Evolutionary conservation across 768 basidiomycete species (phyloP), one percentile per base, ranked within the genome.

Genomic region (Suillus sp.): DNA sequence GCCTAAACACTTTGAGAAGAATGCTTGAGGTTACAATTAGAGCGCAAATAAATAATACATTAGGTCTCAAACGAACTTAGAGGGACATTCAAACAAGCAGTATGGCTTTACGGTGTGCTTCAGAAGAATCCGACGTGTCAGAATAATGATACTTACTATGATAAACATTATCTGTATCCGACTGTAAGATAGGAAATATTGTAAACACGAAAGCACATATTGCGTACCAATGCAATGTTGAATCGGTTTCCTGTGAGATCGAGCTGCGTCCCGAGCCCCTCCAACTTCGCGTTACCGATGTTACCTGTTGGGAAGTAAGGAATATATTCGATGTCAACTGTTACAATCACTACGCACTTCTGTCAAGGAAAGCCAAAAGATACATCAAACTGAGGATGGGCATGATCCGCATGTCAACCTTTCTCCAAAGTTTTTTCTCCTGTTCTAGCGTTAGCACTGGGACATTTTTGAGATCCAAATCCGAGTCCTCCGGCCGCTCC

Each of bases 1-100:
- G 90, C 34, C 84, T 81, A 68, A 89, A 80, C 42, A 79, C 81
- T 70, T 89, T 89, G 35, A 90, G 75, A 7, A 88, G 82, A 16
- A 75, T 67, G 58, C 53, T 63, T 20, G 35, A 37, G 8, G 18
- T 16, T 22, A 27, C 25, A 35, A 6, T 60, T 11, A n/a, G 51
- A 45, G 25, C 30, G 9, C 13, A 27, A 18, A n/a, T 5, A 2
- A 51, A 16, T 25, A 11, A 32, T 32, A 9, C 16, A 10, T 25
- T 1, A 4, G 8, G 25, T 20, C 4, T 18, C n/a, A 45, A 25
- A 69, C 79, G 34, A 60, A 87, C 86, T 90, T 90, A 42, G 85
- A 81, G 0, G 87, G 87, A 61, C 84, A 86, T 77, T 90, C 88
- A 63, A 85, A 88, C 1, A 75, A 35, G 56, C 72, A 72, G 54